Evolutionary conservation across 192 early-diverging fungal genomes (phyloP).

Genomic region (Coemansia sp.): DNA sequence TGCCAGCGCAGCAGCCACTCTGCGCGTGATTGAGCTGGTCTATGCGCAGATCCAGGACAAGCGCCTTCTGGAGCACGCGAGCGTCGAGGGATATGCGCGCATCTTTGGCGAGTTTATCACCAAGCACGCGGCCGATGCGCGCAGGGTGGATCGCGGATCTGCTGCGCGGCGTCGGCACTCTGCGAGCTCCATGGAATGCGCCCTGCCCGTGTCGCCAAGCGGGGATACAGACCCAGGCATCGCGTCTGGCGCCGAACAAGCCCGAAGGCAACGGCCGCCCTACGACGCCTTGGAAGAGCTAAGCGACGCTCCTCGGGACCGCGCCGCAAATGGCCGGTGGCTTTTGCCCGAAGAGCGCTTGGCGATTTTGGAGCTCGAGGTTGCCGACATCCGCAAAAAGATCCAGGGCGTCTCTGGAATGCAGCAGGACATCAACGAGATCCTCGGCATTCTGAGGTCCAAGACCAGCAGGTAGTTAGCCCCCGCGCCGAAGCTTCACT

Average conservation of each 20-base stretch:
- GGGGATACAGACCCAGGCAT: neutral
- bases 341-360: conserved; percentile 6
- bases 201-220: no score
- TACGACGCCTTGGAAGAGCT: neutral
- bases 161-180: neutral
- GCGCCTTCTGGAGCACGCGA: neutral
- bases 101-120: neutral
- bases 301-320: neutral
- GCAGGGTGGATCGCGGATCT: neutral
- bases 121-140: no score
- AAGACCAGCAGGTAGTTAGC: neutral
- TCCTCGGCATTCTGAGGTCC: conserved; percentile 14
- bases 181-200: neutral
- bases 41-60: neutral
- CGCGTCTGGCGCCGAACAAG: neutral
- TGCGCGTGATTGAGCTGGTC: conserved; percentile 23
- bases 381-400: conserved; percentile 16
- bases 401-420: conserved; percentile 27
- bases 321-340: neutral
- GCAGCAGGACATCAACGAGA: conserved; percentile 19
- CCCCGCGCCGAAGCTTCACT: no score
- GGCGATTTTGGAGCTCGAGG: conserved; percentile 16
- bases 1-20: conserved; percentile 38
- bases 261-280: neutral
- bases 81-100: neutral